Base-by-base conservation (phyloP, 108 stramenopile species). In the Cyclotella kingstonii region DNA sequence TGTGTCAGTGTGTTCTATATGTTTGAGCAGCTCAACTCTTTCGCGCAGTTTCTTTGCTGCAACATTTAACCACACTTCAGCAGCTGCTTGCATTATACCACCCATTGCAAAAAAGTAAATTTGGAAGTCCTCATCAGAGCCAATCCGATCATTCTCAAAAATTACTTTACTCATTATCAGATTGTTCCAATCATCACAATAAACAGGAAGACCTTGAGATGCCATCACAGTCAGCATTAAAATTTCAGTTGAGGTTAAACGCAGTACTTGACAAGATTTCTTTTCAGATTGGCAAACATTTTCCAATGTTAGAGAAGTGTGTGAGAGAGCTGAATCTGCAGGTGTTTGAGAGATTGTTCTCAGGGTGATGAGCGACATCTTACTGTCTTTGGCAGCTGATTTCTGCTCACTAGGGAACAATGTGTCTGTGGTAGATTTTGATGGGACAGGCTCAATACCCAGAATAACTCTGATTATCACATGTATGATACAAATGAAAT, bases 191-290 rank as follows among this genome's bases (percentile, higher is more conserved):
- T 82, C 47, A 14, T 68, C 72, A 25, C 59, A 41, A 39, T 61
- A 80, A 7, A 78, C 78, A 23, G 85, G 85, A 10, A 86, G 25
- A 1, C 85, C 85, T 56, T 80, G 70, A 34, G 75, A 72, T 14
- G 76, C 55, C 26, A 81, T n/a, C n/a, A 80, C 78, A 22, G 59
- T 77, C 3, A 86, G 75, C 35, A 83, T 78, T 6, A 85, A 68
- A 33, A 78, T 76, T 58, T 85, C 81, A 22, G 69, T 72, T 18
- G 66, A 60, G 11, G 79, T 80, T n/a, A 85, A 40, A n/a, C 44
- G 34, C 1, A 81, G 43, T 28, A 35, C 41, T 21, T 67, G 30
- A 23, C 48, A 63, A 14, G 53, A 40, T 35, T 46, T 57, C 25
- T 71, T 58, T 31, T 65, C 55, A 40, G 51, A 43, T 14, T 64